Evolutionary conservation across 2,329 filamentous ascomycete species (phyloP).

Genomic region (Colletotrichum scovillei): DNA sequence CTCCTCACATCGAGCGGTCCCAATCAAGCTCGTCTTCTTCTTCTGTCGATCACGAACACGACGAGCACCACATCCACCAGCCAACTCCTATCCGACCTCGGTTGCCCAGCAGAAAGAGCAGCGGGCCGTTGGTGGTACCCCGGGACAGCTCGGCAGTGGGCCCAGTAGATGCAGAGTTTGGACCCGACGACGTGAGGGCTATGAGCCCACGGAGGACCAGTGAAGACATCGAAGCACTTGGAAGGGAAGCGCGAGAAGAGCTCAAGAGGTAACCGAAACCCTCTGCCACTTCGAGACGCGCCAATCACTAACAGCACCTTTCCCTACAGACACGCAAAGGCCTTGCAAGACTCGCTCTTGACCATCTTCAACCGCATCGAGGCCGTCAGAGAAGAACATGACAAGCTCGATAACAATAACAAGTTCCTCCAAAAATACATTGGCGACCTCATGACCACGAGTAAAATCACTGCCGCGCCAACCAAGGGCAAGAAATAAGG

Average conservation of each 20-base stretch:
- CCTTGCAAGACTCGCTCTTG: slow-evolving; percentile 87
- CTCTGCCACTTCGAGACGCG: background rate
- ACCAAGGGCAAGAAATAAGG: slow-evolving; percentile 65
- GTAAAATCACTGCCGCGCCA: slow-evolving; percentile 73
- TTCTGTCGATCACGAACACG: slow-evolving; percentile 45
- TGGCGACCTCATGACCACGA: slow-evolving; percentile 92
- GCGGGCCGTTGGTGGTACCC: slow-evolving; percentile 84
- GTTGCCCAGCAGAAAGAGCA: slow-evolving; percentile 80
- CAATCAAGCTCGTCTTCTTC: slow-evolving; percentile 47
- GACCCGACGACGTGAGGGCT: slow-evolving; percentile 87
- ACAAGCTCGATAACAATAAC: slow-evolving; percentile 97
- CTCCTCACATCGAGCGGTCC: slow-evolving; percentile 51
- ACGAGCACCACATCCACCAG: slow-evolving; percentile 57
- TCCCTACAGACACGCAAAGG: slow-evolving; percentile 81
- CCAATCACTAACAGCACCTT: background rate
- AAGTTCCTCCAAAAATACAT: slow-evolving; percentile 98
- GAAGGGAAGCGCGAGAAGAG: slow-evolving; percentile 81
- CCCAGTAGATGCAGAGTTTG: slow-evolving; percentile 79
- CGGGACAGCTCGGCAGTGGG: slow-evolving; percentile 80
- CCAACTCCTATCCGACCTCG: slow-evolving; percentile 71
- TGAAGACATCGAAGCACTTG: slow-evolving; percentile 89
- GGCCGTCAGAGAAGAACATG: slow-evolving; percentile 91
- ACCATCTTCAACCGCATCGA: slow-evolving; percentile 95
- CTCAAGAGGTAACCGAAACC: slow-evolving; percentile 61
- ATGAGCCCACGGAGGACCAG: slow-evolving; percentile 95